Base-by-base conservation (phyloP, 805 yeast genomes). In the Pichia cephalocereana region DNA sequence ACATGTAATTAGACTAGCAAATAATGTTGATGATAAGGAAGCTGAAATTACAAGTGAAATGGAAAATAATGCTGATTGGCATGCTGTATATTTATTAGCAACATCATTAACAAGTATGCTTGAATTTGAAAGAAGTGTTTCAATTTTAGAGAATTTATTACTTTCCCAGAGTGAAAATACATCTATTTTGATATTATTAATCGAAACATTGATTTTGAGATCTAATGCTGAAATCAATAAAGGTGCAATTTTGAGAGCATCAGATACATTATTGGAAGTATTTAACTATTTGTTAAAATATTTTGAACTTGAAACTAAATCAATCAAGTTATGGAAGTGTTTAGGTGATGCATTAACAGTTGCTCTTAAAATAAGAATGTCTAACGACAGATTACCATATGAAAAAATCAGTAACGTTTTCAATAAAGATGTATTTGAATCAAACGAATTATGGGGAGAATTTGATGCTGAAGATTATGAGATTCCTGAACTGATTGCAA, bases 191-290 rank as follows among this genome's bases (percentile, higher is more conserved):
- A 70, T 72, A 30, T 74, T 83, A 0, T 62, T 84, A 11, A 75
- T 79, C 48, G 81, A 82, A 48, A 74, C 83, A 1, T 67, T 80
- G 40, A 68, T 82, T 18, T 69, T 72, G 12, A 75, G 81, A 50
- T 74, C 90, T 0, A 64, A 66, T 9, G 68, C 70, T 45, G 75
- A 81, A 46, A 62, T 82, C 11, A 56, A 55, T 1, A 74, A 76
- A 19, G 95, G 95, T 0, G 84, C 77, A 55, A 76, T 79, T 52
- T 83, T 85, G 2, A 76, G 87, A 52, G 83, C 93, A 0, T 63
- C 85, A 6, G 70, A 68, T 2, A 65, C 71, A 17, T 63, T 78
- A 6, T 48, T 57, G 3, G 57, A 54, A 14, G 72, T 80, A 0
- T 65, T 74, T 23, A 51, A 58, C 2, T 56, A 63, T 14, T 67